Base-by-base conservation (phyloP, 2,329 filamentous ascomycete species). In the Truncatella angustata region DNA sequence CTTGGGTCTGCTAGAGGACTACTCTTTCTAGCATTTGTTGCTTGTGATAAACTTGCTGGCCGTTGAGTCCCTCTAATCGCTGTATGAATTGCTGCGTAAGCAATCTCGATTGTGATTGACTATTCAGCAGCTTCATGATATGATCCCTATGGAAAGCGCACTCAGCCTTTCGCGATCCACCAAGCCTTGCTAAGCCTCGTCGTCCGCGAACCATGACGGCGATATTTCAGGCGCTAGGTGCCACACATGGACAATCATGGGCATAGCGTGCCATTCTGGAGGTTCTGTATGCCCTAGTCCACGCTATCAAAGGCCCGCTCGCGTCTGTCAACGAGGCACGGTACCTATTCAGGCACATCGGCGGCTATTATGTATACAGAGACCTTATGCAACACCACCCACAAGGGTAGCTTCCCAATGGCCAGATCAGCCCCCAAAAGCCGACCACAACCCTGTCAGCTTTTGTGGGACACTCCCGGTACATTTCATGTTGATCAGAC, bases 361-460 rank as follows among this genome's bases (percentile, higher is more conserved):
- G 59, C 59, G 59, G 56, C 57, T 61, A 61, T 60, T 53, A 56
- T 61, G 57, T 52, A 52, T 54, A 47, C 50, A 18, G 35, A 26
- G 54, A 49, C 56, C 57, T 48, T 56, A 58, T 36, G 37, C 40
- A 54, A 40, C 46, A 60, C 51, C 54, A 46, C 20, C 20, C 21
- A n/a, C 28, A 37, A 36, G 20, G 21, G 20, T 37, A 24, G 10
- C 26, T 20, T 54, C 52, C 39, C 47, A 51, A 23, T 55, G 36
- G 54, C 28, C 54, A 55, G 57, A 55, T 45, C 51, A 58, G 59
- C 51, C 54, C 55, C 55, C 48, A 28, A 32, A 42, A 40, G 35
- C 28, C 42, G 28, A 14, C 49, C 47, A 53, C 51, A 37, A 50
- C 46, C 52, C 53, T 56, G 51, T 53, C 53, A 53, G 37, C 48